Percentiles rank a stretch among this genome's conserved stretches.
These are phyloP conservation scores for Linaria vulgaris DNA, from an alignment of 257 asterid species.

Conservation along the genomic window DNA sequence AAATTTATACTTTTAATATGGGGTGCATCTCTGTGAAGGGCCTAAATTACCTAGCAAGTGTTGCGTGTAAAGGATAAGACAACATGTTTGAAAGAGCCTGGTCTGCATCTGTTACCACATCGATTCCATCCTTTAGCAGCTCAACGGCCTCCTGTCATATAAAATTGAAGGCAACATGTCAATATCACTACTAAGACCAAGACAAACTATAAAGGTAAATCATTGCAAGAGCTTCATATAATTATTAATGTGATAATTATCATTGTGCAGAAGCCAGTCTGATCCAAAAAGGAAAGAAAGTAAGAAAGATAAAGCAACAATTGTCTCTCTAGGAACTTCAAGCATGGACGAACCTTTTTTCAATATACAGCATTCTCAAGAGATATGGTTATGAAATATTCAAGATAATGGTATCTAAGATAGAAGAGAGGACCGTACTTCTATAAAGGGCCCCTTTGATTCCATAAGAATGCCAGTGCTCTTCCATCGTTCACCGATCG, in stretches of 20 bases:
- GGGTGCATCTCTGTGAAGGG: too few species aligned
- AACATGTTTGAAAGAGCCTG: constrained; percentile 58
- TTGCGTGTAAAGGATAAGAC: constrained; percentile 68
- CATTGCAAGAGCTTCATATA: constrained; percentile 10
- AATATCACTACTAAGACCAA: too few species aligned
- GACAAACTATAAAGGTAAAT: too few species aligned
- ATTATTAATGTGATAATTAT: constrained; percentile 10
- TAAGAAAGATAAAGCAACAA: constrained; percentile 26
- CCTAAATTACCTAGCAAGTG: constrained; percentile 65
- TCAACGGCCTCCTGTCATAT: constrained; percentile 71
- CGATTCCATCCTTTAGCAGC: constrained; percentile 87
- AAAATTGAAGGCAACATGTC: constrained; percentile 20
- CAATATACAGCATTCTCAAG: constrained; percentile 5
- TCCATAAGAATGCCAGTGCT: constrained; percentile 52
- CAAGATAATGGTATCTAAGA: constrained; percentile 10
- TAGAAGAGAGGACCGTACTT: constrained; percentile 43
- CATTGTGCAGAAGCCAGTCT: not conserved
- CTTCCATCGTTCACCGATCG: constrained; percentile 82
- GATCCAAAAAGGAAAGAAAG: constrained; percentile 12
- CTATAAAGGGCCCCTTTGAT: constrained; percentile 68
- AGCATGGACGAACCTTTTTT: constrained; percentile 13
- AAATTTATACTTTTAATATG: too few species aligned
- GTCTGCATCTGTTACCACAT: constrained; percentile 80
- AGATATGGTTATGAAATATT: constrained; percentile 5
- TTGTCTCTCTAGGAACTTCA: constrained; percentile 9